Conservation (phyloP, 2,329 filamentous ascomycete genomes). For the Sclerotinia nivalis region DNA sequence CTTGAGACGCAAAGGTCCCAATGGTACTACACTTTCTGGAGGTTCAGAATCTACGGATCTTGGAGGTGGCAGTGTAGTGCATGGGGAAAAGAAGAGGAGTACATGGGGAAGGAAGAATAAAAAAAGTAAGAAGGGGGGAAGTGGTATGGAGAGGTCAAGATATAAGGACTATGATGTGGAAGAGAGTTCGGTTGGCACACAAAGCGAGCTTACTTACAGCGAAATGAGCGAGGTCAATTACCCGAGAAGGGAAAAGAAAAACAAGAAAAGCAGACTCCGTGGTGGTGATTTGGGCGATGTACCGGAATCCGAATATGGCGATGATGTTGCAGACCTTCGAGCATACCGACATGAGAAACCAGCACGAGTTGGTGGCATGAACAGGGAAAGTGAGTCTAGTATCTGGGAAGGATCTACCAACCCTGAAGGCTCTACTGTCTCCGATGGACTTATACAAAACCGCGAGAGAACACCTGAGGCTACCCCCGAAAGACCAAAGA, state of each 20-base stretch:
- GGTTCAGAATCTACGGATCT: conserved; percentile 80
- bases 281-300: conserved; percentile 23
- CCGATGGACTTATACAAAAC: conserved; percentile 60
- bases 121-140: conserved; percentile 37
- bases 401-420: conserved; percentile 73
- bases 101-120: conserved; percentile 44
- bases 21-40: conserved; percentile 81
- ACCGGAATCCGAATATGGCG: conserved; percentile 49
- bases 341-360: conserved; percentile 84
- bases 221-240: conserved; percentile 36
- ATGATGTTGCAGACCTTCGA: conserved; percentile 64
- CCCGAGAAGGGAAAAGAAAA: conserved; percentile 35
- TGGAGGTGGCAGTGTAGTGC: conserved; percentile 81
- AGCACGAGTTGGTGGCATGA: conserved; percentile 85
- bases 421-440: conserved; percentile 45
- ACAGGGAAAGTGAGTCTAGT: conserved; percentile 76
- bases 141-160: conserved; percentile 24
- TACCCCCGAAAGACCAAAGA: conserved; percentile 47
- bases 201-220: conserved; percentile 28
- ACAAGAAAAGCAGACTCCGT: conserved; percentile 43
- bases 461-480: conserved; percentile 57
- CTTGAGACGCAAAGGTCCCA: conserved; percentile 81
- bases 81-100: conserved; percentile 61
- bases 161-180: conserved; percentile 42
- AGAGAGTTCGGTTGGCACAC: conserved; percentile 28